Evolutionary conservation across 495 filamentous ascomycete species (phyloP).

Genomic region (Daldinia loculata): DNA sequence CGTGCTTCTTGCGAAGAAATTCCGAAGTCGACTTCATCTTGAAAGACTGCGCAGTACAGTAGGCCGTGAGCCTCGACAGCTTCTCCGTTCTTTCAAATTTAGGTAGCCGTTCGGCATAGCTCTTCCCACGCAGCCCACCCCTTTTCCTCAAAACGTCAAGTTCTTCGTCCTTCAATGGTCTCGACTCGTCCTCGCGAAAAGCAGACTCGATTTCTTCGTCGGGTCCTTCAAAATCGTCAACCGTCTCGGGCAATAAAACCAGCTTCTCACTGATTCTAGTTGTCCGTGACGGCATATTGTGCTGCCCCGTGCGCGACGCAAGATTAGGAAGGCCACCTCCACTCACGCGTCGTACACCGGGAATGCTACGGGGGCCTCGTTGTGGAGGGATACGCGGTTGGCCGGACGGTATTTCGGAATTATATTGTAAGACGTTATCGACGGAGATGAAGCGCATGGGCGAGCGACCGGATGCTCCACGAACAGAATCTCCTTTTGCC

Average conservation of each 20-base stretch:
- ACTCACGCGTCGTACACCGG: constrained; percentile 54
- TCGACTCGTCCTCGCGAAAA: constrained; percentile 66
- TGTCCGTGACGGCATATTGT: constrained; percentile 84
- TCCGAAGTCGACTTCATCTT: constrained; percentile 84
- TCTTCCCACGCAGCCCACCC: constrained; percentile 78
- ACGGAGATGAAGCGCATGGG: constrained; percentile 89
- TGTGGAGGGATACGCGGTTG: constrained; percentile 80
- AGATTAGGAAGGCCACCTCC: constrained; percentile 50
- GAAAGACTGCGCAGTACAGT: constrained; percentile 94
- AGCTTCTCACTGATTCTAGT: constrained; percentile 95
- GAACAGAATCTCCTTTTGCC: constrained; percentile 35
- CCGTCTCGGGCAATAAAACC: constrained; percentile 89
- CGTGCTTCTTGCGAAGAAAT: constrained; percentile 88
- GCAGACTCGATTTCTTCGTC: constrained; percentile 58
- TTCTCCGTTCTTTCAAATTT: constrained; percentile 89
- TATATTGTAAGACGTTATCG: constrained; percentile 93
- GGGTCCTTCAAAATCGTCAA: constrained; percentile 62
- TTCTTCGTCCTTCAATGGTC: constrained; percentile 83
- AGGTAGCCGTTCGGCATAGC: constrained; percentile 92
- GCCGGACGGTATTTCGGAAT: constrained; percentile 93
- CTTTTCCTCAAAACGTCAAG: constrained; percentile 69
- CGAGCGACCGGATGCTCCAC: constrained; percentile 41
- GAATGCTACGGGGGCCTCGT: constrained; percentile 50
- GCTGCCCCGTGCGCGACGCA: constrained; percentile 64
- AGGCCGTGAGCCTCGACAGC: constrained; percentile 89